A percentile compares a stretch with the other conserved stretches of the same genome.
Evolutionary conservation across 768 basidiomycete species (phyloP).

Genomic region (Gloeopeniophorella convolvens): DNA sequence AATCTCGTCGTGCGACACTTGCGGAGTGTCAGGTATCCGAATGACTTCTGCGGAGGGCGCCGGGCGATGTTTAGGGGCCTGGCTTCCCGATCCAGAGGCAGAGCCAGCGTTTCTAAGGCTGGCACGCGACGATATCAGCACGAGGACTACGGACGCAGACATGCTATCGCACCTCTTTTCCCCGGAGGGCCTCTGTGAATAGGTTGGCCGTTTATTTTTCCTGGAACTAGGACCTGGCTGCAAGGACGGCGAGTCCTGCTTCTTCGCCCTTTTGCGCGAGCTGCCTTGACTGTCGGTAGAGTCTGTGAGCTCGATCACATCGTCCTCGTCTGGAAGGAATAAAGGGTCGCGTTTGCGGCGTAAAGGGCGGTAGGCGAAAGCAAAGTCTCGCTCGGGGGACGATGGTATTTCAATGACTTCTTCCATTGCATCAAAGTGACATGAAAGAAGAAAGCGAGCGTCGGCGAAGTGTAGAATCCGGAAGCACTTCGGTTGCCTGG

Average conservation of each 20-base stretch:
- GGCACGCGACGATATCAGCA: not conserved
- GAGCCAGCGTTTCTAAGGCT: not conserved
- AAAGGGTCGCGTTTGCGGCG: conserved; percentile 15
- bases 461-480: too few species aligned
- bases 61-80: not conserved
- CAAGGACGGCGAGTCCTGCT: too few species aligned
- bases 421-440: conserved; percentile 1
- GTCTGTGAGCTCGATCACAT: conserved; percentile 47
- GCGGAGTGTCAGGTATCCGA: not conserved
- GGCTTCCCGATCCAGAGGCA: not conserved
- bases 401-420: conserved; percentile 19
- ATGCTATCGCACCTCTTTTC: conserved; percentile 6
- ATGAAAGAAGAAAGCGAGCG: not conserved
- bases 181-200: too few species aligned
- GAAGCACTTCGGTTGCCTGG: too few species aligned
- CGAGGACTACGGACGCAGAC: not conserved
- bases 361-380: conserved; percentile 3
- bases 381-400: conserved; percentile 10
- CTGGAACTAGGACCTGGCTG: too few species aligned
- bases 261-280: conserved; percentile 7
- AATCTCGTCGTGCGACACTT: conserved; percentile 22
- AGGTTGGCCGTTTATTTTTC: too few species aligned
- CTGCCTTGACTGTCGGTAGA: conserved; percentile 35
- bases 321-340: conserved; percentile 6
- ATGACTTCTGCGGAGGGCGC: not conserved